These are phyloP conservation scores for Suillus lakei DNA, from an alignment of 768 basidiomycete genomes.

Conservation along the genomic window DNA sequence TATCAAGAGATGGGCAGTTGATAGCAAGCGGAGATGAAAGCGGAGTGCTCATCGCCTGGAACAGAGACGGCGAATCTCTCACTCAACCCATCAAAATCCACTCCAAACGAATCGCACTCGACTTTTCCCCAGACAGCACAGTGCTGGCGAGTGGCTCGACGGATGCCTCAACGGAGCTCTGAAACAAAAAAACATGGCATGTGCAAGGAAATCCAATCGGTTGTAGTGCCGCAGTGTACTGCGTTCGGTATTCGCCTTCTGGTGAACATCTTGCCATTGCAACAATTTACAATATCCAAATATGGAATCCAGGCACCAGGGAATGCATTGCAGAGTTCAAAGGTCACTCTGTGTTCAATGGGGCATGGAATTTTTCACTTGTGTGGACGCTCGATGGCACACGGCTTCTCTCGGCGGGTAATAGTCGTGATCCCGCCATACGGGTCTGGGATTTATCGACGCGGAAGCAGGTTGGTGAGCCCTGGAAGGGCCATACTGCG, in stretches of 20 bases:
- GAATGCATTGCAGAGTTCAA: not conserved
- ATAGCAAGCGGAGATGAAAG: not conserved
- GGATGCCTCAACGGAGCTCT: not conserved
- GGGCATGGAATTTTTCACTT: not conserved
- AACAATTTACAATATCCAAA: not conserved
- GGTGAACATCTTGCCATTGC: not conserved
- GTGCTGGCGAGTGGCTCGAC: not conserved
- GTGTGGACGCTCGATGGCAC: not conserved
- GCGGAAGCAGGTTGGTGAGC: not conserved
- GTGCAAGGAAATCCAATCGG: not conserved
- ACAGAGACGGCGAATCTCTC: not conserved
- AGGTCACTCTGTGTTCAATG: not conserved
- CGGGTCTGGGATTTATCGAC: not conserved
- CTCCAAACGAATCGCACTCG: not conserved
- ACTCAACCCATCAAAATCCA: not conserved
- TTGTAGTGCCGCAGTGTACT: not conserved
- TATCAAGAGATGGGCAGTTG: not conserved
- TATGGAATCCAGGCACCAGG: not conserved
- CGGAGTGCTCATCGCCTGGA: not conserved
- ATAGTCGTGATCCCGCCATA: not conserved
- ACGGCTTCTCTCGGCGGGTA: not conserved
- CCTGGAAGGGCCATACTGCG: not conserved
- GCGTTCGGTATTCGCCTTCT: not conserved
- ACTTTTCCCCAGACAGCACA: not conserved
- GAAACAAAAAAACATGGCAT: not conserved